phyloP scores from a whole-genome alignment of 345 rosid genomes.

The Salix arbutifolia region DNA sequence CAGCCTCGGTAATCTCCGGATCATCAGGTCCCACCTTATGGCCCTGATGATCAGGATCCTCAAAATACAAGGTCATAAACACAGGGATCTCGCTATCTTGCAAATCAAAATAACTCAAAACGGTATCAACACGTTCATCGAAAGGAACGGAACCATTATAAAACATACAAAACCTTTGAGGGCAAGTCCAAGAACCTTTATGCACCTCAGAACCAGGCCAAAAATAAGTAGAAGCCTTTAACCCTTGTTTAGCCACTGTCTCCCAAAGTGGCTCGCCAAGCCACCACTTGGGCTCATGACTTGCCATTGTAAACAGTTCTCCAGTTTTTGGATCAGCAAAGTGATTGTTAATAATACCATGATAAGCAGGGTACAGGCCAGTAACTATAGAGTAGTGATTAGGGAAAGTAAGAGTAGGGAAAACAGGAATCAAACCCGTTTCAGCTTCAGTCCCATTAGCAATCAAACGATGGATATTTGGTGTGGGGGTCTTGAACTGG shows the following conservation, averaged over 20 bases:
- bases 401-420: slow-evolving; percentile 83
- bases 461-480: slow-evolving; percentile 69
- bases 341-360: slow-evolving; percentile 71
- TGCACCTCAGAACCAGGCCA: slow-evolving; percentile 99
- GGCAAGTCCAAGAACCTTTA: slow-evolving; percentile 87
- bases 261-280: slow-evolving; percentile 95
- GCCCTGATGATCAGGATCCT: slow-evolving; percentile 98
- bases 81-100: slow-evolving; percentile 59
- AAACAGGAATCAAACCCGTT: slow-evolving; percentile 80
- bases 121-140: slow-evolving; percentile 79
- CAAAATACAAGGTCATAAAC: slow-evolving; percentile 81
- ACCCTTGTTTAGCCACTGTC: slow-evolving; percentile 75
- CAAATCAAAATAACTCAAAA: slow-evolving; percentile 71
- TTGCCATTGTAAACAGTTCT: slow-evolving; percentile 53
- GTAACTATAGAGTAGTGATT: slow-evolving; percentile 93
- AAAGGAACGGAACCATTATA: slow-evolving; percentile 78
- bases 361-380: slow-evolving; percentile 84
- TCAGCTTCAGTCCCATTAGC: slow-evolving; percentile 83
- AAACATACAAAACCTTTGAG: slow-evolving; percentile 43
- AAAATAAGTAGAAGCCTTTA: slow-evolving; percentile 78
- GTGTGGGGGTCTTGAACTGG: slow-evolving; percentile 72
- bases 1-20: slow-evolving; percentile 76
- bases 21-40: slow-evolving; percentile 92
- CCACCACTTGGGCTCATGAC: slow-evolving; percentile 95
- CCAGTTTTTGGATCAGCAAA: slow-evolving; percentile 65